Conservation (phyloP, 306 rosid genomes). For the Trifolium repens region DNA sequence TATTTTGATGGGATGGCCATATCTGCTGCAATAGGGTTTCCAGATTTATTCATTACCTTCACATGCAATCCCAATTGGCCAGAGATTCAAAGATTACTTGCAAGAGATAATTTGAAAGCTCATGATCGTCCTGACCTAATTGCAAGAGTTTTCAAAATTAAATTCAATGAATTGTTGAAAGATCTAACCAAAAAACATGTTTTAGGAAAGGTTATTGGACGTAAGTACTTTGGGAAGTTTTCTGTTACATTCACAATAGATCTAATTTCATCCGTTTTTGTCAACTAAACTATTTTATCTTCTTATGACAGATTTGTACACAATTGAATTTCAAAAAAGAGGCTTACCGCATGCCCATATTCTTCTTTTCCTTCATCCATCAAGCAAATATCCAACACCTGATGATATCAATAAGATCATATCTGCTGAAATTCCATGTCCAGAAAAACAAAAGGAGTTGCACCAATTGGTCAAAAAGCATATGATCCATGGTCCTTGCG, state of each 20-base stretch:
- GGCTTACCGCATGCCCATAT: no score
- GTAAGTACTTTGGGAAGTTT: no score
- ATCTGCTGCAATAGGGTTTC: background rate
- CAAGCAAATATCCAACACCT: background rate
- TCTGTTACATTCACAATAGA: accelerated
- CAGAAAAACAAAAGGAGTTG: accelerated
- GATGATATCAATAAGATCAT: background rate
- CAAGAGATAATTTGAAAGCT: background rate
- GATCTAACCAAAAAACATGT: background rate
- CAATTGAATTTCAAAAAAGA: background rate
- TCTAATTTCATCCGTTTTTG: background rate
- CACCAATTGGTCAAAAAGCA: no score
- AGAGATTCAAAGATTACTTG: background rate
- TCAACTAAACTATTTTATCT: background rate
- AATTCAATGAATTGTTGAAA: background rate
- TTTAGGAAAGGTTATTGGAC: background rate
- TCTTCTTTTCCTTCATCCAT: background rate
- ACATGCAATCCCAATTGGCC: constrained; percentile 14
- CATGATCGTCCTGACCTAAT: background rate
- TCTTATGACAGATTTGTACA: background rate
- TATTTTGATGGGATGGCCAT: background rate
- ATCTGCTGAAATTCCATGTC: background rate
- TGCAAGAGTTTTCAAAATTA: background rate
- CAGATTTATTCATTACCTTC: background rate
- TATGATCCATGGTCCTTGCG: background rate